A percentile compares a stretch with the other conserved stretches of the same genome.
These are phyloP conservation scores for Pseudocercospora cruenta DNA, from an alignment of 2,329 filamentous ascomycete species.

Conservation along the genomic window DNA sequence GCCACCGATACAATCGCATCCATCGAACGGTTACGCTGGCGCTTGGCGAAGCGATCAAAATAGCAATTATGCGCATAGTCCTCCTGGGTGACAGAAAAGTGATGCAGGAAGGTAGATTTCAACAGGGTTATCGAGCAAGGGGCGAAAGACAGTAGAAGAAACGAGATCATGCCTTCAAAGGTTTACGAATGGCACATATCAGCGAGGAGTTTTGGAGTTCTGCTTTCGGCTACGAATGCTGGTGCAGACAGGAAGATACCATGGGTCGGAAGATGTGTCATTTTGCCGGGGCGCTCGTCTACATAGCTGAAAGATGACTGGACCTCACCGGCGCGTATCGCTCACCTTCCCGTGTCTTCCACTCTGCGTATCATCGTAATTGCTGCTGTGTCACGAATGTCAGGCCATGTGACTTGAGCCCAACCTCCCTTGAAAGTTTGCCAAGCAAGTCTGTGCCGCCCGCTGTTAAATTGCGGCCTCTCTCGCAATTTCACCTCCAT, in stretches of 20 bases:
- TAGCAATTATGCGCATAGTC: conserved; percentile 22
- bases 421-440: background rate
- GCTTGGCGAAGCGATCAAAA: conserved; percentile 19
- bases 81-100: conserved; percentile 10
- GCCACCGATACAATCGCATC: conserved; percentile 19
- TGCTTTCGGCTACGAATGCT: background rate
- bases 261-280: background rate
- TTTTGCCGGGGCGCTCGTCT: background rate
- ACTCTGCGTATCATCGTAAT: background rate
- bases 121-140: background rate
- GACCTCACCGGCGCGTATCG: background rate
- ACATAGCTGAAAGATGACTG: background rate
- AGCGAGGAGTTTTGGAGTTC: conserved; percentile 8
- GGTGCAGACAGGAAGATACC: background rate
- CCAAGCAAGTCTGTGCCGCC: background rate
- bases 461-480: background rate
- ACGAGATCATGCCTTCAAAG: background rate
- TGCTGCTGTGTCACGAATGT: too few relatives aligned
- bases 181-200: background rate
- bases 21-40: conserved; percentile 12
- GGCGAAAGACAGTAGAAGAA: background rate
- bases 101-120: background rate
- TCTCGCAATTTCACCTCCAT: background rate
- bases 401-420: background rate
- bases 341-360: background rate